A percentile compares a stretch with the other conserved stretches of the same genome.
Evolutionary conservation across 2,329 filamentous ascomycete genomes (phyloP).

Genomic region (Colletotrichum caudatum): DNA sequence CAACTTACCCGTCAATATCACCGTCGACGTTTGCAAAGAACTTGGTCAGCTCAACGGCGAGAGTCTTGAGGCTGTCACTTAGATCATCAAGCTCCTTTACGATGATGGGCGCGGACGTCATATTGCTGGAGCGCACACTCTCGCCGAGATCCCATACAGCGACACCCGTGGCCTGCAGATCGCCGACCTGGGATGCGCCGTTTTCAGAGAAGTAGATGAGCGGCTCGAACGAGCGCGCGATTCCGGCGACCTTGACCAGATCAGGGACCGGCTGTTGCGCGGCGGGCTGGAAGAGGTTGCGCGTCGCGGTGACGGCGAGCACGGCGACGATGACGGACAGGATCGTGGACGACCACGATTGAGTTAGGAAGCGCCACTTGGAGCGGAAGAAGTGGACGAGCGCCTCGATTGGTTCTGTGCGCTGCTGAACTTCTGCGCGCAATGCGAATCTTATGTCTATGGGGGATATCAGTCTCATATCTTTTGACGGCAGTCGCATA

Average conservation of each 20-base stretch:
- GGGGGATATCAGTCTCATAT: constrained; percentile 42
- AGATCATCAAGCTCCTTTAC: constrained; percentile 87
- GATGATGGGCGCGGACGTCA: constrained; percentile 89
- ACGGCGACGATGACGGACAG: constrained; percentile 71
- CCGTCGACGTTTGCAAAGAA: constrained; percentile 96
- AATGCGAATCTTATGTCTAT: constrained; percentile 89
- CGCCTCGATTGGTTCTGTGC: constrained; percentile 85
- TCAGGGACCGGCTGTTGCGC: constrained; percentile 78
- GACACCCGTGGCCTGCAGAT: constrained; percentile 90
- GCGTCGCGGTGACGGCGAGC: constrained; percentile 73
- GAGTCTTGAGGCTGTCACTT: constrained; percentile 84
- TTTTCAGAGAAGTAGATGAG: constrained; percentile 95
- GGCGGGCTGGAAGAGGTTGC: constrained; percentile 77
- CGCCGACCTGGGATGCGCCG: constrained; percentile 85
- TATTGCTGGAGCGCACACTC: constrained; percentile 88
- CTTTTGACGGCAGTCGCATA: constrained; percentile 8
- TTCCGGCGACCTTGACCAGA: constrained; percentile 88
- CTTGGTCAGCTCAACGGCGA: constrained; percentile 86
- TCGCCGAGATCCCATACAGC: constrained; percentile 96
- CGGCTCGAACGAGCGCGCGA: constrained; percentile 93
- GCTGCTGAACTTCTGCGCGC: constrained; percentile 88
- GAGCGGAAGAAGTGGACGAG: constrained; percentile 73
- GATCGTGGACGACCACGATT: constrained; percentile 76
- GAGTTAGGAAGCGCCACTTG: constrained; percentile 71
- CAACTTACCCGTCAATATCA: constrained; percentile 82